These are phyloP conservation scores for Synchytrium microbalum DNA, from an alignment of 371 early-diverging fungal species.

Conservation along the genomic window DNA sequence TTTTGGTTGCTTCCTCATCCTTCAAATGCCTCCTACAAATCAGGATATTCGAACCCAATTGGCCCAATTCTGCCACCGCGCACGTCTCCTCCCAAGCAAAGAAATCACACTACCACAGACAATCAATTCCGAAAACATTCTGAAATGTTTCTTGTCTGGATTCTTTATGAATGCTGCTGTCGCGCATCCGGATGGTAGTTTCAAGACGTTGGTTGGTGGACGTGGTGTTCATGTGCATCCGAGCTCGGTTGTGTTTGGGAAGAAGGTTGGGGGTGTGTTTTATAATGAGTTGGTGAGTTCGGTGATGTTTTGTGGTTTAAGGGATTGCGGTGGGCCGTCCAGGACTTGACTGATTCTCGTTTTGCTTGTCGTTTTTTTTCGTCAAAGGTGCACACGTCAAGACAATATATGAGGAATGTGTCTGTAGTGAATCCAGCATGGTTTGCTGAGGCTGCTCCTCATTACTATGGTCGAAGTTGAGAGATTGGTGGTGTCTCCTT, in stretches of 20 bases:
- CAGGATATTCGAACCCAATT: constrained; percentile 84
- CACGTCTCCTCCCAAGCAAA: constrained; percentile 50
- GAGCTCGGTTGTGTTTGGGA: constrained; percentile 72
- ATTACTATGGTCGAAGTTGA: constrained; percentile 60
- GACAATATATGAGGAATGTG: constrained; percentile 78
- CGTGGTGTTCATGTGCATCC: constrained; percentile 83
- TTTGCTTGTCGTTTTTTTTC: constrained; percentile 4
- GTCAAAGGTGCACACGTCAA: constrained; percentile 69
- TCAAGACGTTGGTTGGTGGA: constrained; percentile 66
- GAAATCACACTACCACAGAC: too few species aligned
- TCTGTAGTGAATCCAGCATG: constrained; percentile 76
- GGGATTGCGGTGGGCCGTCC: too few species aligned
- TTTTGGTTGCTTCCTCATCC: not conserved
- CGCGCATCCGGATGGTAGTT: constrained; percentile 81
- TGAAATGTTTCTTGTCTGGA: constrained; percentile 82
- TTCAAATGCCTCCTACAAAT: not conserved
- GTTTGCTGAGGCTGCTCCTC: constrained; percentile 75
- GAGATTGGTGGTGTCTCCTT: too few species aligned
- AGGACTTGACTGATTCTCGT: not conserved
- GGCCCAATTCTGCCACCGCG: constrained; percentile 59
- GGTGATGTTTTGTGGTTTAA: not conserved
- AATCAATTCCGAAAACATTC: constrained; percentile 56
- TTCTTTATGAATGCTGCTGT: constrained; percentile 85
- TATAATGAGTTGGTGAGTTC: constrained; percentile 36
- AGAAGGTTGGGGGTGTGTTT: constrained; percentile 32